Conservation (phyloP, 345 rosid genomes). For the Acer yangbiense region DNA sequence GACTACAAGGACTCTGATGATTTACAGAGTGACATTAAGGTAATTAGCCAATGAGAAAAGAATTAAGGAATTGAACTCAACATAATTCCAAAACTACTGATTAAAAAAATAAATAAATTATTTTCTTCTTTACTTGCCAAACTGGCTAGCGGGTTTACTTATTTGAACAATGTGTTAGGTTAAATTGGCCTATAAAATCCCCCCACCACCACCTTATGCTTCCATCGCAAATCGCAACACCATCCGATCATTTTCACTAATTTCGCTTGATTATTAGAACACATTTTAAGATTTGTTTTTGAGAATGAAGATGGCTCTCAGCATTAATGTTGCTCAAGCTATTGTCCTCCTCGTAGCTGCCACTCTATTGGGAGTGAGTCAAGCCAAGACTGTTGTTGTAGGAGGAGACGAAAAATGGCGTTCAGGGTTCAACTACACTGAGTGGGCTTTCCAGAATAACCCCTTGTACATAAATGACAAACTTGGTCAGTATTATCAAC, state of each 20-base stretch:
- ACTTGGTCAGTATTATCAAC: conserved; percentile 18
- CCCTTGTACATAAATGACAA: conserved; percentile 33
- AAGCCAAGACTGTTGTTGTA: conserved; percentile 27
- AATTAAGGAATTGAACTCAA: too few species aligned
- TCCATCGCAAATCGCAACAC: neutral
- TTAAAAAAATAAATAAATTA: neutral
- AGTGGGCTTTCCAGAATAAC: conserved; percentile 30
- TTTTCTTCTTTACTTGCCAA: neutral
- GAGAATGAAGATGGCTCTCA: conserved; percentile 8
- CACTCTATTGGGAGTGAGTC: conserved; percentile 14
- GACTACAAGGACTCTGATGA: too few species aligned
- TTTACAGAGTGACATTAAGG: too few species aligned
- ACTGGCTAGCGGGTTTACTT: neutral
- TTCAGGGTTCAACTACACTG: conserved; percentile 30
- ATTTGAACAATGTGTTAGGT: neutral
- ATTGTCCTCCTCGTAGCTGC: conserved; percentile 16
- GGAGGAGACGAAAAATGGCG: conserved; percentile 33
- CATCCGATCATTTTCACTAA: neutral
- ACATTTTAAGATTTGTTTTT: neutral
- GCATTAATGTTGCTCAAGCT: neutral
- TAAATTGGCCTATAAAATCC: neutral
- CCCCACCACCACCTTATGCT: neutral
- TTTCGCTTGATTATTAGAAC: neutral
- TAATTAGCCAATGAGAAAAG: neutral
- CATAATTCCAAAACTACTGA: too few species aligned